These are phyloP conservation scores for Viridothelium virens DNA, from an alignment of 495 filamentous ascomycete species.

Conservation along the genomic window DNA sequence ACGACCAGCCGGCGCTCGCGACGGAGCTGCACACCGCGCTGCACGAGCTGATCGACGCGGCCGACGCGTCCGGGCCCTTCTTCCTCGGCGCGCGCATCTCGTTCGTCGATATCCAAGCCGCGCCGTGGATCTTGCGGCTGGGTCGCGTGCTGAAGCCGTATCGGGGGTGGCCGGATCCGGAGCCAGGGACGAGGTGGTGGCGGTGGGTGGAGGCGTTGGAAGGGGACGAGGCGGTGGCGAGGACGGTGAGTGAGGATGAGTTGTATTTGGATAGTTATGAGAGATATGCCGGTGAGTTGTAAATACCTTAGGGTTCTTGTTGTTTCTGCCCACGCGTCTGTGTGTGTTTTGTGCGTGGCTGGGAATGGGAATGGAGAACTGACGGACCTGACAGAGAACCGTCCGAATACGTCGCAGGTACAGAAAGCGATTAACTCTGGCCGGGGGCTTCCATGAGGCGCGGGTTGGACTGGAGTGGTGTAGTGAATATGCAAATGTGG, in stretches of 20 bases:
- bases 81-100: slow-evolving; percentile 25
- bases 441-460: slow-evolving; percentile 24
- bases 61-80: slow-evolving; percentile 57
- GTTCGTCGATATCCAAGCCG: slow-evolving; percentile 65
- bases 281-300: slow-evolving; percentile 22
- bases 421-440: slow-evolving; percentile 29
- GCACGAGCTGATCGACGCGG: slow-evolving; percentile 61
- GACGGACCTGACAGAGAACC: slow-evolving; percentile 23
- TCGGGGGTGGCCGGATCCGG: slow-evolving; percentile 67
- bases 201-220: slow-evolving; percentile 80
- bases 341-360: not conserved
- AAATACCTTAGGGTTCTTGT: not conserved
- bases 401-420: slow-evolving; percentile 32
- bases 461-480: not conserved
- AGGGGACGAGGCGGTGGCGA: slow-evolving; percentile 59
- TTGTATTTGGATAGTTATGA: slow-evolving; percentile 37
- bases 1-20: slow-evolving; percentile 55
- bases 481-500: not conserved
- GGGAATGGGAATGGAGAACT: not conserved
- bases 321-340: not conserved
- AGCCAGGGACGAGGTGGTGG: slow-evolving; percentile 61
- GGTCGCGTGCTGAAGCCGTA: slow-evolving; percentile 69
- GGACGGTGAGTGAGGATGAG: slow-evolving; percentile 67
- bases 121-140: slow-evolving; percentile 78
- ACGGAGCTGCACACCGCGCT: slow-evolving; percentile 64